Evolutionary conservation across 495 filamentous ascomycete species (phyloP), one percentile per base, ranked within the genome.

Genomic region (Tetracladium setigerum): DNA sequence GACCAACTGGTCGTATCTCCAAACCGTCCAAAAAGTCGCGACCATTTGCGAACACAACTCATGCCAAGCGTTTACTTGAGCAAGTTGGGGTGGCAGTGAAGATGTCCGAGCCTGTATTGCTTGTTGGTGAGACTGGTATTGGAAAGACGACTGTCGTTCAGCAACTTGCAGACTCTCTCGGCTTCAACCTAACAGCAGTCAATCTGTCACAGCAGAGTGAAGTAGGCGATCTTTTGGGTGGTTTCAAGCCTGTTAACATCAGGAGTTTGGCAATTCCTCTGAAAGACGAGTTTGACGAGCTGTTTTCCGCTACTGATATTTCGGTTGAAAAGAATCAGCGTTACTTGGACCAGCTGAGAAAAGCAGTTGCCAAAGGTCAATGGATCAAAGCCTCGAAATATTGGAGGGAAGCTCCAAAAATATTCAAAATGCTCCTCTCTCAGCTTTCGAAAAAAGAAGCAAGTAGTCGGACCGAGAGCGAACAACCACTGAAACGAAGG

Each of bases 181-280:
- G 90, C 0, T 81, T 84, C 51, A 88, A 89, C 52, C 76, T 99
- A 2, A 83, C 84, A 0, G 86, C 89, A 1, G 84, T 97, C 53
- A 99, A 99, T 61, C 61, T 99, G 56, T 97, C 94, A 0, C 94
- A 99, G 61, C 94, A 99, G 58, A 97, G 90, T 61, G 94, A 99
- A 67, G 86, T 82, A 33, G 83, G 88, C 18, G 94, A 99, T 67
- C 67, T 99, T 5, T 67, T 99, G 0, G 94, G 94, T 52, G 92
- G 92, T 2, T 97, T 92, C 69, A 97, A 97, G 61, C 94, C 94
- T 2, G 82, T 96, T 43, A 95, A 86, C 62, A 76, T 90, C 33
- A 83, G 89, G 52, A 90, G 81, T 53, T 76, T 97, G 49, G 85
- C 89, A 1, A 75, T 95, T 41, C 94, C 92, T 1, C 69, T 97